Base-by-base conservation (phyloP, 2,329 filamentous ascomycete species). In the Aureobasidium sp. region DNA sequence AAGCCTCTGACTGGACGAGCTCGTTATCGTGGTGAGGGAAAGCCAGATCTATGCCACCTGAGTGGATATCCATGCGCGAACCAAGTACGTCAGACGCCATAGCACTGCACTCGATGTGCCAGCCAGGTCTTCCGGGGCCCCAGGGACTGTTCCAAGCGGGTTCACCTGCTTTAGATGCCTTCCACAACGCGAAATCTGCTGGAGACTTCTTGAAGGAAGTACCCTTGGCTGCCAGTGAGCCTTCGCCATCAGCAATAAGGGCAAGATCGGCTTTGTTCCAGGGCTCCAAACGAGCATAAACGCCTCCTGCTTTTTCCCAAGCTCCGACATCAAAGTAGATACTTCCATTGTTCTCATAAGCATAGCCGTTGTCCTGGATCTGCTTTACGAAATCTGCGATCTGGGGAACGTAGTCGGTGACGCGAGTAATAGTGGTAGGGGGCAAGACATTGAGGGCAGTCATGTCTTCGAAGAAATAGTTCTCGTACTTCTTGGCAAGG, bases 81-180 rank as follows among this genome's bases (percentile, higher is more conserved):
- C 92, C 92, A 1, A 97, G 78, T n/a, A 92, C 83, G 66, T 92
- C 90, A 2, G 89, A 93, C 0, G 92, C 92, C 93, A 97, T 97
- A 17, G 92, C 92, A 1, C 88, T 92, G 84, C 93, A 97, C 77
- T 97, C 92, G 70, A 97, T 97, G 71, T 97, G 93, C 93, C 93
- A 97, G 20, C 93, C 93, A 0, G 93, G 93, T 48, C 93, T 82
- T 5, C 92, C 92, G 62, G 86, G 81, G 5, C 93, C 92, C 92
- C 93, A 97, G 3, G 86, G 86, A 68, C 89, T 94, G 5, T 86
- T 81, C 93, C 93, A 97, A 67, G 85, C 89, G 0, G 93, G 93
- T 79, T 97, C 93, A 47, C 93, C 93, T 15, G 90, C 85, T 76
- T 96, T 97, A 1, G 88, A 92, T 60, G 87, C 86, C 74, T 97